Percentiles rank a stretch among this genome's conserved stretches.
These are phyloP conservation scores for Auxenochlorella pyrenoidosa DNA, from an alignment of 139 green algal species.

Conservation along the genomic window DNA sequence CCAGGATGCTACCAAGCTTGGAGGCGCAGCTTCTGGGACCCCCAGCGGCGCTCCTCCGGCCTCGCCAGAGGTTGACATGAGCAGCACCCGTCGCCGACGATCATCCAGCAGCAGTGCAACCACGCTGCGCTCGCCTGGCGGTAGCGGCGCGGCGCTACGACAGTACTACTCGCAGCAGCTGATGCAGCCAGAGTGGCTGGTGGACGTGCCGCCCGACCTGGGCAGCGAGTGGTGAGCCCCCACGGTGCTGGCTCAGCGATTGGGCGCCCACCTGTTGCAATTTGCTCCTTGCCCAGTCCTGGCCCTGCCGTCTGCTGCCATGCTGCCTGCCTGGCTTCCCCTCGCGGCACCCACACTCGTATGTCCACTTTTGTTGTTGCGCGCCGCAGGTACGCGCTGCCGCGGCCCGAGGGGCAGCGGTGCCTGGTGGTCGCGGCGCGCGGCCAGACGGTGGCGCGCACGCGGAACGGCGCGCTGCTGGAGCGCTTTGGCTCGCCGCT, in stretches of 20 bases:
- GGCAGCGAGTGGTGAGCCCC: constrained; percentile 67
- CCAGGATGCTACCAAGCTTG: not conserved
- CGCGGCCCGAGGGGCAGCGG: constrained; percentile 86
- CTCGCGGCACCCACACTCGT: no score
- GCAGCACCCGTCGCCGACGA: not conserved
- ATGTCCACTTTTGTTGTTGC: no score
- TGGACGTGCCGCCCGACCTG: constrained; percentile 84
- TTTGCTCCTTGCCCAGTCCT: not conserved
- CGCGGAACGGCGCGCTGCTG: constrained; percentile 63
- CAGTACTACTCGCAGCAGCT: constrained; percentile 78
- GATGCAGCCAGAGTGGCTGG: constrained; percentile 92
- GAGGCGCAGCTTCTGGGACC: not conserved
- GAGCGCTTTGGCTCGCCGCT: constrained; percentile 70
- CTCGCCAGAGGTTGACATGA: constrained; percentile 14
- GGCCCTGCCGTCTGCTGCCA: not conserved
- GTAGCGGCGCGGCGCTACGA: not conserved
- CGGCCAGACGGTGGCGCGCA: constrained; percentile 55
- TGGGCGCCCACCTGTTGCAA: not conserved
- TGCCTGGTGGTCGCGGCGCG: constrained; percentile 79
- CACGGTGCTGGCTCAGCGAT: not conserved
- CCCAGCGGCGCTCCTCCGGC: not conserved
- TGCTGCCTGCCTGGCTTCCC: no score
- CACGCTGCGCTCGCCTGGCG: not conserved
- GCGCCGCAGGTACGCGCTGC: constrained; percentile 79
- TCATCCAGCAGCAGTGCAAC: not conserved